phyloP scores from a whole-genome alignment of 306 rosid species.

The Crataegus laevigata region DNA sequence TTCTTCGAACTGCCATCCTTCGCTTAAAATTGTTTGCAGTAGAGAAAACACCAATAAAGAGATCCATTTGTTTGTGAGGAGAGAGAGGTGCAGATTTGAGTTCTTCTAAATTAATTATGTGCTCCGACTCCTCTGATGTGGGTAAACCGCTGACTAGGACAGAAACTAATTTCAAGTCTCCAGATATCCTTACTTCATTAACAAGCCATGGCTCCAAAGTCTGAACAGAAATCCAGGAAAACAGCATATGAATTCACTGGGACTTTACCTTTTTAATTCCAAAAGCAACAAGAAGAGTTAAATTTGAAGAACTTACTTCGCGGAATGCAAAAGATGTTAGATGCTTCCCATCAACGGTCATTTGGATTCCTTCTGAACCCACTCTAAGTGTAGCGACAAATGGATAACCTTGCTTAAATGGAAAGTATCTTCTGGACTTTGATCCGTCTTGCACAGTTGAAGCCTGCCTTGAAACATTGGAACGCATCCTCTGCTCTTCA shows the following conservation, averaged over 20 bases:
- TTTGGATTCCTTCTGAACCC: constrained; percentile 95
- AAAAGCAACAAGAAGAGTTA: neutral
- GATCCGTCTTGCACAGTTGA: constrained; percentile 42
- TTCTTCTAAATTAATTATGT: constrained; percentile 62
- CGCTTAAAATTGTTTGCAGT: constrained; percentile 95
- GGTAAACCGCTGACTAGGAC: constrained; percentile 92
- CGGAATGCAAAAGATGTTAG: constrained; percentile 87
- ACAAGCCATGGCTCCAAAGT: constrained; percentile 99
- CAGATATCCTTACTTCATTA: constrained; percentile 65
- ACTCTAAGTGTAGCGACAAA: constrained; percentile 95
- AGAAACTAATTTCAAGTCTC: constrained; percentile 79
- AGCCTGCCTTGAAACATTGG: constrained; percentile 47
- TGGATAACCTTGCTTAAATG: constrained; percentile 89
- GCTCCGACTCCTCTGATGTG: constrained; percentile 94
- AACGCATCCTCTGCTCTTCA: constrained; percentile 38
- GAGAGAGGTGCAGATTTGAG: constrained; percentile 58
- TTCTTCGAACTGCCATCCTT: constrained; percentile 95
- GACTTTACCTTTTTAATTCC: constrained; percentile 2
- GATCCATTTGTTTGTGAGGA: constrained; percentile 46
- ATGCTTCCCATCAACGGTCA: constrained; percentile 99
- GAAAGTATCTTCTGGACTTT: constrained; percentile 58
- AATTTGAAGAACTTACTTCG: constrained; percentile 45
- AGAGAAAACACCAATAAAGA: constrained; percentile 90
- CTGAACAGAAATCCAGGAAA: constrained; percentile 42
- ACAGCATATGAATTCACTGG: constrained; percentile 22